Evolutionary conservation across 768 basidiomycete genomes (phyloP).

Genomic region (Filobasidium wieringae): DNA sequence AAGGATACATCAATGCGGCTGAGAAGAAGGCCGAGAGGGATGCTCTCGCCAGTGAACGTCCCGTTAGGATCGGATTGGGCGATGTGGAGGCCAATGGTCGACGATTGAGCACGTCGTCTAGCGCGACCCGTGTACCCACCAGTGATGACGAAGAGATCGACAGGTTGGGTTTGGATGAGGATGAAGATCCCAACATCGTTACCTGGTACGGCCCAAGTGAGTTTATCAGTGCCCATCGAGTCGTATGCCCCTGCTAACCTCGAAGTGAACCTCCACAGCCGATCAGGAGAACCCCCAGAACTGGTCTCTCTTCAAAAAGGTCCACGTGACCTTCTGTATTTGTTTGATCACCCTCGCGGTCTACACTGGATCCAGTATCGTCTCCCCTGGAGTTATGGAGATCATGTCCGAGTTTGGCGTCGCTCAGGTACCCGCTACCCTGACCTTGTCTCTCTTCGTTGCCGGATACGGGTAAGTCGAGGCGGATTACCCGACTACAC

Average conservation of each 20-base stretch:
- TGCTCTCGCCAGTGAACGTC: not conserved
- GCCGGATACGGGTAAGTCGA: constrained; percentile 38
- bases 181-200: constrained; percentile 19
- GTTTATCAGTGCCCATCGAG: too few species aligned
- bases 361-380: constrained; percentile 29
- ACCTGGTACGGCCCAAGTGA: constrained; percentile 23
- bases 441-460: constrained; percentile 39
- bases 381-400: constrained; percentile 19
- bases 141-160: constrained; percentile 12
- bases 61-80: not conserved
- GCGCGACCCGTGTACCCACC: not conserved
- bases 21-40: not conserved
- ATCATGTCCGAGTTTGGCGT: constrained; percentile 22
- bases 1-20: not conserved
- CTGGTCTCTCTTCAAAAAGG: constrained; percentile 27
- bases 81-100: not conserved
- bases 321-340: constrained; percentile 19
- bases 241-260: too few species aligned
- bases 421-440: constrained; percentile 23
- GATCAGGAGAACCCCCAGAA: constrained; percentile 31
- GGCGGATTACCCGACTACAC: constrained; percentile 6
- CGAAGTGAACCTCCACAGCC: too few species aligned
- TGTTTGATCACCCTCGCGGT: constrained; percentile 29
- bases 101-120: not conserved
- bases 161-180: constrained; percentile 3